A percentile compares a stretch with the other conserved stretches of the same genome.
Conservation (phyloP, 2,329 filamentous ascomycete genomes). For the Pyricularia grisea region DNA sequence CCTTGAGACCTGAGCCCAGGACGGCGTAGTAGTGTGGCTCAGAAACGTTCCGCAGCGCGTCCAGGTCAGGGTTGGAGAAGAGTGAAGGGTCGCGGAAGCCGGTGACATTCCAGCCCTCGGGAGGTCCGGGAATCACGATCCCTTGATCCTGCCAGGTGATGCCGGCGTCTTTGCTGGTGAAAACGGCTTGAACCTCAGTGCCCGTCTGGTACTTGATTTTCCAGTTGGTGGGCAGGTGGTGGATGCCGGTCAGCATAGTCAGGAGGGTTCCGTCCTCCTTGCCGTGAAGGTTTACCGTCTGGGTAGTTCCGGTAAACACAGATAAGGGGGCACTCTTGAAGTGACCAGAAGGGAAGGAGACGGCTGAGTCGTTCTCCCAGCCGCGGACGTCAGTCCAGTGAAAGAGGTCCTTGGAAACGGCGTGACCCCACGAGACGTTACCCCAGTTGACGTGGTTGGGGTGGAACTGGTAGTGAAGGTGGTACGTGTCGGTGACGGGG, state of each 20-base stretch:
- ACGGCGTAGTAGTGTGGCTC: slow-evolving; percentile 3
- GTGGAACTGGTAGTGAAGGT: slow-evolving; percentile 43
- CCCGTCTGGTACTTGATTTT: background rate
- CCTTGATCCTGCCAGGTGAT: background rate
- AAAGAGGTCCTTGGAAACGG: slow-evolving; percentile 50
- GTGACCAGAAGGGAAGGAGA: background rate
- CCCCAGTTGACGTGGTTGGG: slow-evolving; percentile 26
- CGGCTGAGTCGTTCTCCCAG: background rate
- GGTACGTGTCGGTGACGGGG: slow-evolving; percentile 34
- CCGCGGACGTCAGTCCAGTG: slow-evolving; percentile 41
- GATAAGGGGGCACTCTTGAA: background rate
- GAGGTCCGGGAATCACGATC: background rate
- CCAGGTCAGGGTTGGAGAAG: background rate
- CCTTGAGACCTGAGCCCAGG: background rate
- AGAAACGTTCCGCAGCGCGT: background rate
- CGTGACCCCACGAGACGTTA: slow-evolving; percentile 43
- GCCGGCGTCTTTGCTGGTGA: background rate
- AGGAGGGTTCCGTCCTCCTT: background rate
- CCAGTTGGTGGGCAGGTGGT: background rate
- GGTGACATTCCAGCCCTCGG: slow-evolving; percentile 2
- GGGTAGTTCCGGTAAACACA: background rate
- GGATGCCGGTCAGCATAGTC: background rate
- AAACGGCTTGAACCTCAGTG: slow-evolving; percentile 1
- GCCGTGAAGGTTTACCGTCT: background rate
- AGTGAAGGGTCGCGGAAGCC: slow-evolving; percentile 1